Conservation (phyloP, 768 basidiomycete genomes). For the Sarcomyxa edulis region DNA sequence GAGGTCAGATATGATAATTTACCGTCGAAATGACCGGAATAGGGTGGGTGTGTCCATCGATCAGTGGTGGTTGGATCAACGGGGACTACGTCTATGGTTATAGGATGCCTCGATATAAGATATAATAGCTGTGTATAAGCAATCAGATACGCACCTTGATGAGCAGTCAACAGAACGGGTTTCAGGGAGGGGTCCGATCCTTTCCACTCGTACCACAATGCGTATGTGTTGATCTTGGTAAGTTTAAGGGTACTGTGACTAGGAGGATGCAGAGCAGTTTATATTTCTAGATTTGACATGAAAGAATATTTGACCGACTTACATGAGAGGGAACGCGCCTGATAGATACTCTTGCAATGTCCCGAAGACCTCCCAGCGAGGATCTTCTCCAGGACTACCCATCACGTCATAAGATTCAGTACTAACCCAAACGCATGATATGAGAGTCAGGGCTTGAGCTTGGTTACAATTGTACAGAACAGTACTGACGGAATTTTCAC, state of each 20-base stretch:
- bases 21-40: conserved; percentile 55
- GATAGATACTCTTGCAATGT: conserved; percentile 52
- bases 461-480: too few species aligned
- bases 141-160: conserved; percentile 54
- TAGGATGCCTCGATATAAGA: too few species aligned
- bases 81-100: conserved; percentile 59
- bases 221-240: conserved; percentile 74
- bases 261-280: too few species aligned
- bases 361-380: conserved; percentile 50
- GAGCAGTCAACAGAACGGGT: conserved; percentile 63
- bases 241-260: conserved; percentile 57
- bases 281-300: too few species aligned
- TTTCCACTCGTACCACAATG: conserved; percentile 65
- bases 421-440: conserved; percentile 25
- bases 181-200: conserved; percentile 59
- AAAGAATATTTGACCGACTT: too few species aligned
- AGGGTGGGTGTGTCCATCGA: conserved; percentile 54
- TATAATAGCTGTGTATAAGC: too few species aligned
- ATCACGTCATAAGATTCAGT: conserved; percentile 51
- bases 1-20: conserved; percentile 8
- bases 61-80: conserved; percentile 44
- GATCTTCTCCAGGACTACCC: conserved; percentile 40
- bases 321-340: conserved; percentile 54
- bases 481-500: conserved; percentile 39
- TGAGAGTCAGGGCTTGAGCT: too few species aligned